Evolutionary conservation across 1,284 basidiomycete genomes (phyloP), one percentile per base, ranked within the genome.

Genomic region (Gomphus sp.): DNA sequence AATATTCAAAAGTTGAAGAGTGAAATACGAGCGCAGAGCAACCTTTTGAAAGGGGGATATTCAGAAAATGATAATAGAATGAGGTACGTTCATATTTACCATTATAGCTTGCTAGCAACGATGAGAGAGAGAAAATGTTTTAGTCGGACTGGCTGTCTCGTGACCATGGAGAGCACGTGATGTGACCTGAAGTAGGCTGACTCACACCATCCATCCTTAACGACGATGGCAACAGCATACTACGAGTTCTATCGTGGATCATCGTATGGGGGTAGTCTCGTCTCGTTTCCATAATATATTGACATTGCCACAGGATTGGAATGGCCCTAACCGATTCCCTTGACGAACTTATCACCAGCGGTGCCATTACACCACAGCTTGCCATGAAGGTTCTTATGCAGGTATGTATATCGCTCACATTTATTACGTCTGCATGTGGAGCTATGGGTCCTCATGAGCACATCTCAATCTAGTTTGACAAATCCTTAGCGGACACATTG

Each of bases 251-350:
- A 93, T 73, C 81, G 91, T 59, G 89, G 88, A 60, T 91, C 89
- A 55, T 91, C 88, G 88, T 91, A 78, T 68, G 88, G 45, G 12
- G 18, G 82, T 33, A 10, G n/a, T 52, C 41, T 25, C 36, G 33
- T 57, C 14, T 58, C 41, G 33, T 3, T 34, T 4, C 28, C n/a
- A 11, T n/a, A 16, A n/a, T 48, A 56, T 61, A 58, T 53, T 61
- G 31, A 47, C 28, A 48, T 34, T 28, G 31, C 60, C 16, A 4
- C 67, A 98, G 96, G 65, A 93, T 98, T 73, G 96, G 96, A 47
- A 93, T 95, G 80, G 93, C 96, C 51, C 81, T 99, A 59, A 98
- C 96, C n/a, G 96, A 99, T 77, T 94, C 96, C 63, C 84, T 99
- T 66, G 96, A 99, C 75, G 96, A 99, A 76, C 84, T 99, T 62